A percentile compares a stretch with the other conserved stretches of the same genome.
These are phyloP conservation scores for Termitomyces eurrhizus DNA, from an alignment of 768 basidiomycete species.

Conservation along the genomic window DNA sequence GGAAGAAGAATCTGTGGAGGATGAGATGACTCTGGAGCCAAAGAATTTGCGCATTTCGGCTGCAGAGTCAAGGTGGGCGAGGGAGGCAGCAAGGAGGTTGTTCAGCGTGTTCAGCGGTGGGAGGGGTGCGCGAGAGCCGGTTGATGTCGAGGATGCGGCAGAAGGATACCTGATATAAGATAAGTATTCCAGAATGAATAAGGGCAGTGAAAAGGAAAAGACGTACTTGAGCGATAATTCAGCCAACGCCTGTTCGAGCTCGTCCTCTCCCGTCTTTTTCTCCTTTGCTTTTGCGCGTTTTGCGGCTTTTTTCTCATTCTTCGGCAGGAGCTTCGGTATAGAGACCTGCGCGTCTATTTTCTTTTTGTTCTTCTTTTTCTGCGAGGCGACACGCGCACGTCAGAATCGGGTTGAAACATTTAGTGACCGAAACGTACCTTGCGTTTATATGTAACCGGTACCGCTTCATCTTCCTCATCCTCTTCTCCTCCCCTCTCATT, in stretches of 20 bases:
- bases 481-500: constrained; percentile 23
- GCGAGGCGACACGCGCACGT: neutral
- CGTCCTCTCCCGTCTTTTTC: constrained; percentile 65
- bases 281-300: constrained; percentile 67
- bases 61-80: constrained; percentile 79
- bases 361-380: constrained; percentile 38
- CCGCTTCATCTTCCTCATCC: constrained; percentile 31
- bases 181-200: neutral
- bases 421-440: constrained; percentile 27
- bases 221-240: constrained; percentile 78
- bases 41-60: constrained; percentile 94
- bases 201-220: neutral
- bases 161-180: constrained; percentile 43
- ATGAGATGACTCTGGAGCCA: constrained; percentile 82
- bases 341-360: constrained; percentile 11
- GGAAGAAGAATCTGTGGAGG: constrained; percentile 34
- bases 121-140: constrained; percentile 19
- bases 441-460: constrained; percentile 25
- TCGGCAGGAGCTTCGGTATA: constrained; percentile 16
- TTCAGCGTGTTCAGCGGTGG: constrained; percentile 26
- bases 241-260: constrained; percentile 79
- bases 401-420: neutral
- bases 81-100: constrained; percentile 72
- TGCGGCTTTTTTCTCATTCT: constrained; percentile 52
- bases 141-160: constrained; percentile 27